Evolutionary conservation across 2,329 filamentous ascomycete genomes (phyloP), one percentile per base, ranked within the genome.

Genomic region (Pseudogymnoascus sp.): DNA sequence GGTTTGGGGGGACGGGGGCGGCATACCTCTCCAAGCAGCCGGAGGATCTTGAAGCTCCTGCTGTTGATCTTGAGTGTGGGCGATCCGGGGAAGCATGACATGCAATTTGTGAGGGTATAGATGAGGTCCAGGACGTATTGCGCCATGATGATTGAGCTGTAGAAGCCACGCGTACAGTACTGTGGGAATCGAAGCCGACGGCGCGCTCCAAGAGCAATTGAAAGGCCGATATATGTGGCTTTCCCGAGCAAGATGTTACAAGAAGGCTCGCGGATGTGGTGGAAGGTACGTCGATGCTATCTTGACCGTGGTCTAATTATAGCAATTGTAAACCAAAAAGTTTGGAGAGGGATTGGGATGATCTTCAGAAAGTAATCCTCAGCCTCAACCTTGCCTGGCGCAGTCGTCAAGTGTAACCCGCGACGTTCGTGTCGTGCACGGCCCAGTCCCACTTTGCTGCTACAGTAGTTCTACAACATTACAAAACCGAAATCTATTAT

Each of bases 31-130:
- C 94, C 94, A 3, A 99, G 81, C 57, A 99, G 79, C 62, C 94
- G 88, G 67, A 95, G 78, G 72, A 99, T 95, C 80, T 96, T 97
- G 81, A 96, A 96, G 75, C 85, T 94, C 63, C 91, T 86, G 70
- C 82, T 88, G 75, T 97, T 97, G 77, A 99, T 94, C 75, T 94
- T 95, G 67, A 99, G 83, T 60, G 92, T 90, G 61, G 94, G 92
- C 65, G 90, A 92, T 67, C 89, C 89, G 12, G 94, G 92, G 71
- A 99, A 97, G 78, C 94, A 99, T 74, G 88, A 92, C 75, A 97
- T 85, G 79, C 92, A 97, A 76, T 92, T 95, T 64, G 90, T 91
- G 63, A 99, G 82, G 62, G 91, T 95, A 74, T 94, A 95, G 66
- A 97, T 77, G 34, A 95, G 79, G 72, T 97, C 94, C 65, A 92